Base-by-base conservation (phyloP, 768 basidiomycete species). In the Boletus vermiculosoides region DNA sequence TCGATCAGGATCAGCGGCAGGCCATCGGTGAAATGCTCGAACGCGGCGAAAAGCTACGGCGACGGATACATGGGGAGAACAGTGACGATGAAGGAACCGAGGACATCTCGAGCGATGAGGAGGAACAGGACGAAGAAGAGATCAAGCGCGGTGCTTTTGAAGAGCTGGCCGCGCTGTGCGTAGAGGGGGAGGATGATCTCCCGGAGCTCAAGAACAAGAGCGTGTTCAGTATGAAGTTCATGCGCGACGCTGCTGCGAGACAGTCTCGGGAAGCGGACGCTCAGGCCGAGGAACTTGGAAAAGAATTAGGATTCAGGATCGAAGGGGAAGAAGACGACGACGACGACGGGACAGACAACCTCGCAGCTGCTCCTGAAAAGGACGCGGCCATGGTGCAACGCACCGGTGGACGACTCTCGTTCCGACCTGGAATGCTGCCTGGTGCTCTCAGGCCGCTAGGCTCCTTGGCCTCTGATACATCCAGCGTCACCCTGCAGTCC, bases 201-300 rank as follows among this genome's bases (percentile, higher is more conserved):
- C 45, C 54, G 15, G 67, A 60, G 15, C 56, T 60, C 45, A 73
- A 75, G 66, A 82, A 77, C 48, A 90, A 88, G 73, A 84, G 90
- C 58, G 80, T 98, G 11, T 90, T 97, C 69, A 81, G 84, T 60
- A 98, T 98, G 97, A 98, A 97, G 75, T 99, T 98, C 74, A 99
- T 99, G 96, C 88, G 90, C 71, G 88, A 94, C 45, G 95, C 93
- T 0, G 86, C 89, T 76, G 83, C 83, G 5, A 78, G 92, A 60
- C 81, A 86, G 81, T 63, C 76, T 70, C 66, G 25, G 10, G 77
- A 79, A 52, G 84, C 82, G 1, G 78, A 86, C 56, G 79, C 79
- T 55, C 80, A 84, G 60, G 85, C 81, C 5, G 89, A 90, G 54
- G 88, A 90, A 63, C 85, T 96, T 57, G 74, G 85, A 59, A 77